phyloP scores from a whole-genome alignment of 164 flowering plant genomes.

The Chimonanthus salicifolius region DNA sequence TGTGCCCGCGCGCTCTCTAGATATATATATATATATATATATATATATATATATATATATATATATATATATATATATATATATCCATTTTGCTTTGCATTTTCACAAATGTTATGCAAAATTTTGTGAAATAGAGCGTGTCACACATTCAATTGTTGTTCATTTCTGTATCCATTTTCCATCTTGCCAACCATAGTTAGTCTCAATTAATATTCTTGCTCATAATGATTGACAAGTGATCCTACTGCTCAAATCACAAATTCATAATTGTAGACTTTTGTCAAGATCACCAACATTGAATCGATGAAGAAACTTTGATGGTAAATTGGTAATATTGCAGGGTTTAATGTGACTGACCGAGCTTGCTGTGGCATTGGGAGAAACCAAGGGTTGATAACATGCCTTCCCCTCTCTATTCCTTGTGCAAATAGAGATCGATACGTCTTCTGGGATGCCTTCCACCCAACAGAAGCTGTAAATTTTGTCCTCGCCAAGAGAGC shows the following conservation, averaged over 20 bases:
- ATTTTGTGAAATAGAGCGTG: no score
- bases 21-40: no score
- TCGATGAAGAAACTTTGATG: neutral
- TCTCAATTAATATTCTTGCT: neutral
- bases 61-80: no score
- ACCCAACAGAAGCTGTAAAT: conserved; percentile 56
- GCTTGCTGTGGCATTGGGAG: conserved; percentile 64
- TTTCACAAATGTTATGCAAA: no score
- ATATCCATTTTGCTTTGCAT: no score
- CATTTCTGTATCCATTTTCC: no score
- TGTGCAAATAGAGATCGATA: conserved; percentile 44
- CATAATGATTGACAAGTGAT: neutral
- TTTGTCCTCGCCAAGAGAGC: conserved; percentile 45
- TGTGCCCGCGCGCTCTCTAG: no score
- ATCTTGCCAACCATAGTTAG: no score
- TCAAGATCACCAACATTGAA: neutral
- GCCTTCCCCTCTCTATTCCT: conserved; percentile 43
- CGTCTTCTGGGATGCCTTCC: conserved; percentile 74
- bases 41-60: no score
- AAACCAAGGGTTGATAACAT: conserved; percentile 51
- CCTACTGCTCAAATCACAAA: neutral
- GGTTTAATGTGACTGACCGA: conserved; percentile 43
- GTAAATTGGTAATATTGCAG: conserved; percentile 18
- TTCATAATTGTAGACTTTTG: neutral
- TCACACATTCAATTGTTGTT: no score